A percentile compares a stretch with the other conserved stretches of the same genome.
Evolutionary conservation across 2,329 filamentous ascomycete genomes (phyloP).

Genomic region (Boeremia lycopersici): DNA sequence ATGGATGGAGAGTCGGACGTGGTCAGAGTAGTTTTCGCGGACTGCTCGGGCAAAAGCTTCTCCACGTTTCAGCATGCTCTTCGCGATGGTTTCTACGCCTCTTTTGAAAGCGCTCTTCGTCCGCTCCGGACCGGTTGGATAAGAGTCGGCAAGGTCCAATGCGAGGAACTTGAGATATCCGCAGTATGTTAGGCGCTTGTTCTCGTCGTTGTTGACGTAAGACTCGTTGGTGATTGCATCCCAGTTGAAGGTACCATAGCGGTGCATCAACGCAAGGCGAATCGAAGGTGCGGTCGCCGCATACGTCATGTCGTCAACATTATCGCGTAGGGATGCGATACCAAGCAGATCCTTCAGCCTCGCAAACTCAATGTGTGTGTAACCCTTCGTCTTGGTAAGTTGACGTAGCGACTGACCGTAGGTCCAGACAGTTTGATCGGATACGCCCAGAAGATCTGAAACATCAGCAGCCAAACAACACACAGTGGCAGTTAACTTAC

Average conservation of each 20-base stretch:
- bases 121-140: constrained; percentile 7
- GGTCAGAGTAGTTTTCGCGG: constrained; percentile 17
- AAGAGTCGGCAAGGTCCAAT: constrained; percentile 19
- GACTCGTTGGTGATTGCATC: constrained; percentile 12
- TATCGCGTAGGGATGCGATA: constrained; percentile 14
- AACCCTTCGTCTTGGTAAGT: constrained; percentile 16
- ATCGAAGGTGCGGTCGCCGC: constrained; percentile 22
- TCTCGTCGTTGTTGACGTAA: constrained; percentile 16
- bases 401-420: constrained; percentile 31
- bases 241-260: constrained; percentile 23
- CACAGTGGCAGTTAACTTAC: constrained; percentile 10
- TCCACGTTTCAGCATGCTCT: constrained; percentile 35
- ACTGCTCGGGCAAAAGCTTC: constrained; percentile 33
- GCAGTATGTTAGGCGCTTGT: constrained; percentile 24
- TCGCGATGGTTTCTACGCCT: constrained; percentile 30
- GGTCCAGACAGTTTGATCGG: constrained; percentile 51
- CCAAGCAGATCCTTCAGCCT: constrained; percentile 21
- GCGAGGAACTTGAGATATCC: constrained; percentile 27
- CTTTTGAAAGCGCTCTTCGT: constrained; percentile 31
- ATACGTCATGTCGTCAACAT: constrained; percentile 23
- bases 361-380: constrained; percentile 25
- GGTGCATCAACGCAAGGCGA: constrained; percentile 22
- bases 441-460: constrained; percentile 49
- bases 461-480: background rate
- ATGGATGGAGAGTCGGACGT: constrained; percentile 39